Base-by-base conservation (phyloP, 2,329 filamentous ascomycete species). In the Calonectria hongkongensis region DNA sequence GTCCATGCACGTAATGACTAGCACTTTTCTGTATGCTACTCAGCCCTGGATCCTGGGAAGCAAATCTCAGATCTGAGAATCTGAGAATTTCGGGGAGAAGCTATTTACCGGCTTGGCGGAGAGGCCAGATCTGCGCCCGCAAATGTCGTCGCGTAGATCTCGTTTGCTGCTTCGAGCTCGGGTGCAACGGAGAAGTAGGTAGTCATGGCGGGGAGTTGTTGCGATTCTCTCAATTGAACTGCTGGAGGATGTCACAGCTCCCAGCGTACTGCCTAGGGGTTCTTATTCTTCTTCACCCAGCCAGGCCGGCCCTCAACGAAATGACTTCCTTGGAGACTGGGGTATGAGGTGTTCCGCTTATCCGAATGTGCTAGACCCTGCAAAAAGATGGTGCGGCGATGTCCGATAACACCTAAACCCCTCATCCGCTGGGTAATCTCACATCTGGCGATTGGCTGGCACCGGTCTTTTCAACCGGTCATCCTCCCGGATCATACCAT, bases 1-100 rank as follows among this genome's bases (percentile, higher is more conserved):
- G 80, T 97, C 94, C 94, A 97, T 97, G 84, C 94, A 97, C 0
- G 94, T 94, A 54, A 96, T 88, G 33, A 83, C 76, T 6, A 79
- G 76, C 8, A 84, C 81, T 51, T 84, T 84, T 66, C 83, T 84
- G 60, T 18, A 21, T 30, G 51, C 45, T 21, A 27, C 68, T 72
- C 79, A 74, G 68, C 27, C 68, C 70, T 65, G 64, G 71, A 79
- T 74, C 70, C 70, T 60, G 21, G 73, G 21, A 21, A 25, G 28
- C 18, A 47, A 27, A 27, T 28, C 47, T 41, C 47, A 51, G 64
- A n/a, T 60, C 39, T 43, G 47, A 54, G 45, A 54, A 36, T 62
- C 16, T 39, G n/a, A 25, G 33, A 47, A 28, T 47, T 25, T 21
- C n/a, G n/a, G 54, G 16, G 7, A 30, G 18, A 28, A 39, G 5